Conservation (phyloP, 352 stramenopile species). For the Phytopythium kandeliae region DNA sequence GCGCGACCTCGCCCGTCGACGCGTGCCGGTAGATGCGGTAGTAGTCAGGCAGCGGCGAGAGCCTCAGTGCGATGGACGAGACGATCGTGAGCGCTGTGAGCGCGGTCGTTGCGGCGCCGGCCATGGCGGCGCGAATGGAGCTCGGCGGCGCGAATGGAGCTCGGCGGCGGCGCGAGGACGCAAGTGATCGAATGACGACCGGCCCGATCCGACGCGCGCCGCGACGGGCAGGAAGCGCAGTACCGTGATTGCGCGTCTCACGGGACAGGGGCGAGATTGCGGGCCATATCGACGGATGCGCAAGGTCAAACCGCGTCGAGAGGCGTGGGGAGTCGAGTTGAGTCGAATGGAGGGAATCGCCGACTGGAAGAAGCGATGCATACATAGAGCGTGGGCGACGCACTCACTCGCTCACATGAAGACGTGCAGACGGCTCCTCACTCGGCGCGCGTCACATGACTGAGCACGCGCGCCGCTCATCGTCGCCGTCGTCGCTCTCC, state of each 20-base stretch:
- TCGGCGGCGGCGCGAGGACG: no score
- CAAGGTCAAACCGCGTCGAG: no score
- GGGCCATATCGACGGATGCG: neutral
- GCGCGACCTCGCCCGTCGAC: constrained; percentile 7
- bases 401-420: neutral
- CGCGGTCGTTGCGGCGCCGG: no score
- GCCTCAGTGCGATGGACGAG: constrained; percentile 18
- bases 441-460: neutral
- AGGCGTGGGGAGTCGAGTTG: no score
- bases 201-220: no score
- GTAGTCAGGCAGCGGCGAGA: constrained; percentile 24
- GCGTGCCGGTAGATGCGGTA: constrained; percentile 7
- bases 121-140: no score
- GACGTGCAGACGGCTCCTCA: neutral
- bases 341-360: no score
- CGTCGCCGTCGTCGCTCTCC: neutral
- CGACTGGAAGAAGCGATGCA: no score
- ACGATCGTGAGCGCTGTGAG: constrained; percentile 21
- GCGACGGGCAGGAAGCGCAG: neutral
- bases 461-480: neutral
- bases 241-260: neutral
- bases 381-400: no score
- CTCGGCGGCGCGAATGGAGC: no score
- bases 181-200: no score
- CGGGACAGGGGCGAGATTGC: neutral